These are phyloP conservation scores for Malus sieversii DNA, from an alignment of 306 rosid species.

Conservation along the genomic window DNA sequence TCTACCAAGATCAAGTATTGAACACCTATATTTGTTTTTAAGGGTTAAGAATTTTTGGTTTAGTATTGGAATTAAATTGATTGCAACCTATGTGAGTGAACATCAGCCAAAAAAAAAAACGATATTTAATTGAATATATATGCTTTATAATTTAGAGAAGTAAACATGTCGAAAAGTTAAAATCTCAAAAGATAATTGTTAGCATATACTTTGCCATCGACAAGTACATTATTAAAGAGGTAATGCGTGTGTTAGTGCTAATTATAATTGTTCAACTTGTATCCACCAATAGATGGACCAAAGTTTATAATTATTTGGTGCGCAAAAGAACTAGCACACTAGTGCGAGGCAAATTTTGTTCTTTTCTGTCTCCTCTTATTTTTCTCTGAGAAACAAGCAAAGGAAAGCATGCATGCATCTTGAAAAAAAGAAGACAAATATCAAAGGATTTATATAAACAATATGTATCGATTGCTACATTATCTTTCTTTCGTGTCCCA, in stretches of 20 bases:
- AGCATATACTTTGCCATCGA: not conserved
- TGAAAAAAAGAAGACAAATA: not conserved
- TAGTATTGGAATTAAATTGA: no score
- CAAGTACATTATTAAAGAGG: not conserved
- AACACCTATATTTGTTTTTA: no score
- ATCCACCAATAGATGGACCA: not conserved
- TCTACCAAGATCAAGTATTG: no score
- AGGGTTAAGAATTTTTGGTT: no score
- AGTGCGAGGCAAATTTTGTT: not conserved
- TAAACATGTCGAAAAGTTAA: no score
- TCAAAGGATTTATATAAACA: not conserved
- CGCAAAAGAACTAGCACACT: not conserved
- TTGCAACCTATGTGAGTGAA: no score
- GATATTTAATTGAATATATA: no score
- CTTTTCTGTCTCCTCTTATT: not conserved
- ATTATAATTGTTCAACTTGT: not conserved
- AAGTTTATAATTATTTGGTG: not conserved
- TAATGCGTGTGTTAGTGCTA: not conserved
- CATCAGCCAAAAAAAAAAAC: no score
- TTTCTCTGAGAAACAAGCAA: not conserved
- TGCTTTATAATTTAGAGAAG: no score
- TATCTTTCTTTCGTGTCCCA: conserved; percentile 8
- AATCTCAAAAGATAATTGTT: not conserved
- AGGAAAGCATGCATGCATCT: not conserved
- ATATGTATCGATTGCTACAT: no score